A percentile compares a stretch with the other conserved stretches of the same genome.
Evolutionary conservation across 2,329 filamentous ascomycete species (phyloP).

Genomic region (Fusarium temperatum): DNA sequence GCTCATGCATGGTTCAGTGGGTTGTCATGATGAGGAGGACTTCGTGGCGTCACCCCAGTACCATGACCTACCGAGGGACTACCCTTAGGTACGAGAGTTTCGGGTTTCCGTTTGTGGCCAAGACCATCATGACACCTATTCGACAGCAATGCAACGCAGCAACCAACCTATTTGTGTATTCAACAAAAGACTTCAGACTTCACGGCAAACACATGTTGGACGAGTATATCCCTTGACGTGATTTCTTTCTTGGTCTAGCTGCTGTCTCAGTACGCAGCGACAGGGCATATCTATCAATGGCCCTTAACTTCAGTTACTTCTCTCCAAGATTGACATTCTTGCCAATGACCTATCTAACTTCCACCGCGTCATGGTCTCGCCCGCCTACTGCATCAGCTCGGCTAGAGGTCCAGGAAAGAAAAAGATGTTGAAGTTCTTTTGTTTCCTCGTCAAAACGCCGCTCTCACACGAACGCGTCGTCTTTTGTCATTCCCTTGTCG

Average conservation of each 20-base stretch:
- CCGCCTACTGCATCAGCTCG: slow-evolving; percentile 50
- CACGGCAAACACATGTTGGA: neutral
- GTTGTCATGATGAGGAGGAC: slow-evolving; percentile 17
- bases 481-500: slow-evolving; percentile 45
- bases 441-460: slow-evolving; percentile 55
- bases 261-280: slow-evolving; percentile 36
- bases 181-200: neutral
- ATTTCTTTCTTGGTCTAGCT: slow-evolving; percentile 42
- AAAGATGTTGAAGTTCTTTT: slow-evolving; percentile 61
- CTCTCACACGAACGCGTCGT: slow-evolving; percentile 44
- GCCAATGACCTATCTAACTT: slow-evolving; percentile 30
- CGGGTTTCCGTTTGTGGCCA: slow-evolving; percentile 27
- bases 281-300: slow-evolving; percentile 28
- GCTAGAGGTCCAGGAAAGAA: slow-evolving; percentile 55
- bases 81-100: slow-evolving; percentile 12
- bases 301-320: slow-evolving; percentile 4
- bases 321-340: slow-evolving; percentile 11
- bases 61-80: neutral
- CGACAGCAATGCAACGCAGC: neutral
- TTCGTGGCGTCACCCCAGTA: slow-evolving; percentile 4
- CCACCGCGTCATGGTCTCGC: slow-evolving; percentile 34
- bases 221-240: slow-evolving; percentile 22
- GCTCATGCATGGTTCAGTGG: neutral
- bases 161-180: neutral
- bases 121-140: slow-evolving; percentile 19